Evolutionary conservation across 345 rosid genomes (phyloP).

Genomic region (Gossypium anomalum): DNA sequence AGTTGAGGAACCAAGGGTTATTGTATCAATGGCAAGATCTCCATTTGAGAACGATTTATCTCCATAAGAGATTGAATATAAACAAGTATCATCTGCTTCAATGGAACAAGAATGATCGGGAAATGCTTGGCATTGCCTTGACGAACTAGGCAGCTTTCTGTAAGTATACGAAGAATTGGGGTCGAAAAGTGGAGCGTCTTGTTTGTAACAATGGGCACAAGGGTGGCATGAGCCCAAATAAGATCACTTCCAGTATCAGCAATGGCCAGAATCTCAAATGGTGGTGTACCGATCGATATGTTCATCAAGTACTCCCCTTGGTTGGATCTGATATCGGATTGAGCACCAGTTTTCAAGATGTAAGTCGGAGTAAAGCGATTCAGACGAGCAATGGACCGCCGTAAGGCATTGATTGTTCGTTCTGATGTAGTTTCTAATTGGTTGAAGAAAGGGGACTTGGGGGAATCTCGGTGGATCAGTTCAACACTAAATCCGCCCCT

Average conservation of each 20-base stretch:
- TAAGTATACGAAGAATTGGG: constrained; percentile 38
- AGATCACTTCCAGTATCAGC: constrained; percentile 32
- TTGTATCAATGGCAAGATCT: constrained; percentile 33
- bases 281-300: constrained; percentile 31
- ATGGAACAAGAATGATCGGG: constrained; percentile 1
- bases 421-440: neutral
- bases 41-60: constrained; percentile 39
- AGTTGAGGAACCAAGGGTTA: constrained; percentile 36
- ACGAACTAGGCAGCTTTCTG: constrained; percentile 27
- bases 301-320: constrained; percentile 28
- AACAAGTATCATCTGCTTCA: constrained; percentile 9
- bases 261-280: constrained; percentile 14
- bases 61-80: constrained; percentile 31
- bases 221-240: constrained; percentile 34
- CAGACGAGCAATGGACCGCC: constrained; percentile 23
- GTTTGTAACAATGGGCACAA: constrained; percentile 28
- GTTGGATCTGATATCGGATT: constrained; percentile 8
- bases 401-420: neutral
- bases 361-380: neutral
- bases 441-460: neutral
- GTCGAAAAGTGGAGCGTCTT: constrained; percentile 31
- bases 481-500: neutral
- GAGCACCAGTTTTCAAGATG: constrained; percentile 1
- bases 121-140: constrained; percentile 18
- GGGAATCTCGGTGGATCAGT: neutral